Base-by-base conservation (phyloP, 805 yeast species). In the Tetrapisispora iriomotensis region DNA sequence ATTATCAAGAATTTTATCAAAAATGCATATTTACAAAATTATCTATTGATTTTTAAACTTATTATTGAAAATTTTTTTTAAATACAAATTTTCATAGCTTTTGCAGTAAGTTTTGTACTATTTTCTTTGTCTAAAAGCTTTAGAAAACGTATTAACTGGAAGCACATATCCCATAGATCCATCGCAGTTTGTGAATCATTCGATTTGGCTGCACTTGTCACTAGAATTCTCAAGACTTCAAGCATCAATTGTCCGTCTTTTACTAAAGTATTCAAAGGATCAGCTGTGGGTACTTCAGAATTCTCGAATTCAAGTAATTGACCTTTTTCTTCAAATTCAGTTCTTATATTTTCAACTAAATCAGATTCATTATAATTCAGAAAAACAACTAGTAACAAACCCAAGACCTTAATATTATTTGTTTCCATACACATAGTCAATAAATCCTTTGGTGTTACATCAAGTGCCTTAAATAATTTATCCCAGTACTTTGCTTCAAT, bases 111-210 rank as follows among this genome's bases (percentile, higher is more conserved):
- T 4, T 44, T 30, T 0, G 58, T 51, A 13, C 47, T 41, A 29
- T 53, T 57, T 36, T 54, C 53, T 19, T 43, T 50, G 44, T 60
- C 64, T 4, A 58, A 42, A 10, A 50, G 57, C 29, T 47, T 50
- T 23, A 60, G 41, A 8, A 60, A 44, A 24, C 62, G 39, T 21
- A 53, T 48, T 24, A 60, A 39, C 36, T 60, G 64, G 42, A 60
- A 57, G 20, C 62, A 56, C 59, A 60, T 50, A 21, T 57, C 62
- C 64, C 64, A 60, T 3, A 51, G 50, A 10, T 57, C 61, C 4
- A 53, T 49, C 5, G 64, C 62, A 34, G 46, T 47, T 8, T 38
- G 41, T 12, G 42, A 41, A 21, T 51, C 55, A 4, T 46, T 34
- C 1, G 58, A 33, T 19, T 45, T 43, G 2, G 58, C 51, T 3